Conservation (phyloP, 2,329 filamentous ascomycete species). For the Neophaeococcomyces aloes region DNA sequence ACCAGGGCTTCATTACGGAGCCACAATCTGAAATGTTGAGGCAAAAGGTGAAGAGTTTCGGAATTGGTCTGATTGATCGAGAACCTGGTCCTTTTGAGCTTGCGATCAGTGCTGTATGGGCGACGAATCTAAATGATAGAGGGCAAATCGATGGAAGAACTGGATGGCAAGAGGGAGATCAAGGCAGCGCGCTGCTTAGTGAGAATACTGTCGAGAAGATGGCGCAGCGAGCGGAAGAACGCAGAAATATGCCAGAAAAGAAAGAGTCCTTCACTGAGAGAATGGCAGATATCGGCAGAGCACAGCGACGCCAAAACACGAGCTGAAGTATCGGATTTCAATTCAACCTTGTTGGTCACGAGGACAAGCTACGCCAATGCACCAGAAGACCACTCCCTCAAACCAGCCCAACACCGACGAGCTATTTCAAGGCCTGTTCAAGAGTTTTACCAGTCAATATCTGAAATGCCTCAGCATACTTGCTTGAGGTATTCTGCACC, state of each 20-base stretch:
- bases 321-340: neutral
- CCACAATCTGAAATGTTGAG: slow-evolving; percentile 83
- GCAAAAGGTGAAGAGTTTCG: slow-evolving; percentile 74
- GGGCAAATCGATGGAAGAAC: slow-evolving; percentile 22
- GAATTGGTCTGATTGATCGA: slow-evolving; percentile 80
- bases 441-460: slow-evolving; percentile 50
- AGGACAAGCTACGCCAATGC: too few species aligned
- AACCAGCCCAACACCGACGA: neutral
- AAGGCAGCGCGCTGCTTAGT: slow-evolving; percentile 19
- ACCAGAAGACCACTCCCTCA: too few species aligned
- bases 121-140: slow-evolving; percentile 58
- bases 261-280: slow-evolving; percentile 11
- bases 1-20: slow-evolving; percentile 82
- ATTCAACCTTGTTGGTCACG: too few species aligned
- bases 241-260: slow-evolving; percentile 16
- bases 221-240: slow-evolving; percentile 19
- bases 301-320: neutral
- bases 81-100: slow-evolving; percentile 82
- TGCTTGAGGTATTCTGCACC: slow-evolving; percentile 54
- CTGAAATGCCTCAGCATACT: slow-evolving; percentile 68
- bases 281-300: slow-evolving; percentile 6
- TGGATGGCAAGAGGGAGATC: slow-evolving; percentile 21
- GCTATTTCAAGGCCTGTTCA: slow-evolving; percentile 11
- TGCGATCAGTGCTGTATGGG: slow-evolving; percentile 77
- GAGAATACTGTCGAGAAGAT: slow-evolving; percentile 21